Conservation (phyloP, 2,329 filamentous ascomycete genomes). For the Clonostachys chloroleuca region DNA sequence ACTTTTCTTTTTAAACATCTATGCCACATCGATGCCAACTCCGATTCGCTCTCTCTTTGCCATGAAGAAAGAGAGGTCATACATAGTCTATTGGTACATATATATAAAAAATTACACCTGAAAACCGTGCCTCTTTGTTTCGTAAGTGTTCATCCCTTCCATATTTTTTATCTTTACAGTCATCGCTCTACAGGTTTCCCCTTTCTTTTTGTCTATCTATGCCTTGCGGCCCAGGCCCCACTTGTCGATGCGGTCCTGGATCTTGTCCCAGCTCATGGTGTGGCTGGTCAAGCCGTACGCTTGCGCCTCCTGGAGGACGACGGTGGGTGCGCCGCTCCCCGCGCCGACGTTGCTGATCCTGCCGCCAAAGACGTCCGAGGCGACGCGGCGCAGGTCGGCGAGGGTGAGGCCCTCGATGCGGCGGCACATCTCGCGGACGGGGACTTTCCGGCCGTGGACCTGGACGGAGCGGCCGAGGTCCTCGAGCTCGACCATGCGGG, state of each 20-base stretch:
- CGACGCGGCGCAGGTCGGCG: constrained; percentile 76
- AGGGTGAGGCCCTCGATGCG: constrained; percentile 82
- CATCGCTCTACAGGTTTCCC: too few relatives aligned
- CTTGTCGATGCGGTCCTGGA: constrained; percentile 77
- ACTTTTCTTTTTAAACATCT: too few relatives aligned
- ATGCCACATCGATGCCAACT: too few relatives aligned
- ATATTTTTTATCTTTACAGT: too few relatives aligned
- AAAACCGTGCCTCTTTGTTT: too few relatives aligned
- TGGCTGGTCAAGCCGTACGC: constrained; percentile 64
- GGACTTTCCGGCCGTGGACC: constrained; percentile 90
- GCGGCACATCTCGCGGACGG: constrained; percentile 87
- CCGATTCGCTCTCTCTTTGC: too few relatives aligned
- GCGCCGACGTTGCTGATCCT: constrained; percentile 67
- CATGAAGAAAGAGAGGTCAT: too few relatives aligned
- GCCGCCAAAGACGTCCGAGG: constrained; percentile 72
- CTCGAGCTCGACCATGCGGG: constrained; percentile 94
- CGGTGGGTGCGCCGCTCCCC: constrained; percentile 85
- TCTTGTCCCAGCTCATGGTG: constrained; percentile 78
- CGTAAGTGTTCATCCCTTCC: too few relatives aligned
- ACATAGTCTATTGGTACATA: too few relatives aligned
- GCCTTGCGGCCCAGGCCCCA: constrained; percentile 64
- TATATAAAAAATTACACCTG: too few relatives aligned
- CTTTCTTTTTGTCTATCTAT: not conserved
- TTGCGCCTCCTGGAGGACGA: constrained; percentile 89
- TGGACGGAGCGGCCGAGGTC: constrained; percentile 93